Conservation (phyloP, 768 basidiomycete genomes). For the Agaricus blazei region DNA sequence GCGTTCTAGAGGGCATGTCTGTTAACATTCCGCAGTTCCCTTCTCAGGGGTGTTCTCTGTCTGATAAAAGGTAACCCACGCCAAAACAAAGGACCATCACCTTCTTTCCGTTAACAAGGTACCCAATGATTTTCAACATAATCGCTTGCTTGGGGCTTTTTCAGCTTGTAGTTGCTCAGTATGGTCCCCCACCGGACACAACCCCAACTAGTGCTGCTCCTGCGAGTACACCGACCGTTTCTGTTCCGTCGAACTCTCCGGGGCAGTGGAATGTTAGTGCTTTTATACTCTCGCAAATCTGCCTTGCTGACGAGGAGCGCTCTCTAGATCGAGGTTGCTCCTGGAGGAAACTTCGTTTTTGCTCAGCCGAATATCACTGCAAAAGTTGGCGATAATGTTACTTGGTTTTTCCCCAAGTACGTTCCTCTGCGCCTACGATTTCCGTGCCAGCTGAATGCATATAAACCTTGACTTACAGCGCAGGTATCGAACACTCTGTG, state of each 20-base stretch:
- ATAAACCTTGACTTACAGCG: constrained; percentile 1
- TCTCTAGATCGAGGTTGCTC: constrained; percentile 38
- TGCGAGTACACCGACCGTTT: constrained; percentile 21
- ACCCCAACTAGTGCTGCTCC: constrained; percentile 18
- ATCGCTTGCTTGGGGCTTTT: neutral
- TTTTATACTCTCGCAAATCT: neutral
- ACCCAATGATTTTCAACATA: neutral
- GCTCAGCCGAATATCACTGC: constrained; percentile 43
- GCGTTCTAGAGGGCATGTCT: neutral
- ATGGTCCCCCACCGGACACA: constrained; percentile 19
- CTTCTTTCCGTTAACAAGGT: neutral
- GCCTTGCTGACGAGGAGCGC: neutral
- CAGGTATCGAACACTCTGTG: constrained; percentile 40
- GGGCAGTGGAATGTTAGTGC: constrained; percentile 31
- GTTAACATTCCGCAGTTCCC: constrained; percentile 4
- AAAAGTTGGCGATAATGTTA: constrained; percentile 42
- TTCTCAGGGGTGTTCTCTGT: constrained; percentile 1
- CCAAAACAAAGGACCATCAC: neutral
- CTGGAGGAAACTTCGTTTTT: constrained; percentile 33
- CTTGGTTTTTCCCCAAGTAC: constrained; percentile 49
- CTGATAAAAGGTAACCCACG: constrained; percentile 1
- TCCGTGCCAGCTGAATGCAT: constrained; percentile 15
- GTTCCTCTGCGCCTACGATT: constrained; percentile 18
- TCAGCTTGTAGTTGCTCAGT: constrained; percentile 33
- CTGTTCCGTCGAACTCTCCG: constrained; percentile 32